Evolutionary conservation across 225 moss, liverwort and hornwort species (phyloP), one percentile per base, ranked within the genome.

Genomic region (Physcomitrellopsis africana): DNA sequence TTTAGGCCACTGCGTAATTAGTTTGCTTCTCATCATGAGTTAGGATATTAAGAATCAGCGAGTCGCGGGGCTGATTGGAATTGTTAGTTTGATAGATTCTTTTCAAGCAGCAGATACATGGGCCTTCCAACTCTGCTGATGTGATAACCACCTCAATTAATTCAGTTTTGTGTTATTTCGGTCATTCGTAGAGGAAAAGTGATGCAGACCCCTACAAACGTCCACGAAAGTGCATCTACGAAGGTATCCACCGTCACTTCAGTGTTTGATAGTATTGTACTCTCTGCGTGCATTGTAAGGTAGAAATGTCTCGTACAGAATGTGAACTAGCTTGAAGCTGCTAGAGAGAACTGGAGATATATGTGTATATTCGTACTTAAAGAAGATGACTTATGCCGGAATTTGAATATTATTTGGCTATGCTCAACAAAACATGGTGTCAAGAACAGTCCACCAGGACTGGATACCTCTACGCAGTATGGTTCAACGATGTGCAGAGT

Each of bases 361-460:
- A 68, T 3, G 1, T 55, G 19, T 55, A 4, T 49, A 49, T 49
- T n/a, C 62, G 44, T 4, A 69, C 15, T 51, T 7, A 8, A 7
- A 29, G 10, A 46, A 47, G 10, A 27, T 55, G 23, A 13, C 47
- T 65, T 59, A 1, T 11, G 37, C 9, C 19, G 17, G 60, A 51
- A 42, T 51, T 51, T 49, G 49, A 60, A 60, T 51, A 61, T 29
- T 15, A 10, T 37, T 17, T 11, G 69, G 1, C 18, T 49, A n/a
- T 51, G 41, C 59, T 76, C 53, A 19, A 2, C 55, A 70, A 15
- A 55, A 63, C 54, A 55, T 11, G 11, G 17, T 43, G 42, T 60
- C 11, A 12, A 4, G 51, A 41, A 23, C 5, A 70, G 11, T 46
- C 42, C 11, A 18, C 9, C 7, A 37, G 46, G 11, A 61, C 44